Evolutionary conservation across 1,284 basidiomycete species (phyloP).

Genomic region (Moesziomyces sp.): DNA sequence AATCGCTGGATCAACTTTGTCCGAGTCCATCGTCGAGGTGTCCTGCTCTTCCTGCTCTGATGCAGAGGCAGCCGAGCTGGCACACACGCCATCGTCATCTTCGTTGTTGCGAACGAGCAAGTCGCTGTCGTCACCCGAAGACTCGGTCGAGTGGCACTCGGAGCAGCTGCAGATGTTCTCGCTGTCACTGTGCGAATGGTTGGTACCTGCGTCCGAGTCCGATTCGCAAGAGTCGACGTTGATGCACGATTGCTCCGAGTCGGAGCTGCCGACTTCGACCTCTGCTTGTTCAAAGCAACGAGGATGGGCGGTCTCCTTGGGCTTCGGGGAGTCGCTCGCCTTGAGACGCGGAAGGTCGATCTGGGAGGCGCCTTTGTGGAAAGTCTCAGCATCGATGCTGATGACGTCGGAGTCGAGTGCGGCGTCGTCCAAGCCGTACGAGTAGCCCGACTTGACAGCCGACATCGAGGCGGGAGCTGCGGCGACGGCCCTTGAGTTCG

Average conservation of each 20-base stretch:
- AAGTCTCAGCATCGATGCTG: constrained; percentile 15
- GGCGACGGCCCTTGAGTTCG: neutral
- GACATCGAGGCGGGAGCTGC: neutral
- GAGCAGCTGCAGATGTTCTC: too few relatives aligned
- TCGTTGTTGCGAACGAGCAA: neutral
- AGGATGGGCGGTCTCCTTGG: neutral
- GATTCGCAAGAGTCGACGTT: constrained; percentile 3
- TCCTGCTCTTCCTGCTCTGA: neutral
- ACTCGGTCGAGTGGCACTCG: too few relatives aligned
- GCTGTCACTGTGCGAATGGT: neutral
- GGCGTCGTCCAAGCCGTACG: constrained; percentile 18
- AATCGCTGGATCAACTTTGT: neutral
- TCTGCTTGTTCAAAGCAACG: constrained; percentile 4
- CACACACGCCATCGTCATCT: too few relatives aligned
- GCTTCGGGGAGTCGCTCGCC: neutral
- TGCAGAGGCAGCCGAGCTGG: neutral
- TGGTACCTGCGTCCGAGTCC: too few relatives aligned
- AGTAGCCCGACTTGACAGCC: neutral
- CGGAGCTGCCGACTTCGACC: neutral
- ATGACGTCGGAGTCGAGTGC: constrained; percentile 23
- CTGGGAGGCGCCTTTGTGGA: neutral
- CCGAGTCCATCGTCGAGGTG: neutral
- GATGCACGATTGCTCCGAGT: constrained; percentile 1
- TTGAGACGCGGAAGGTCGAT: neutral
- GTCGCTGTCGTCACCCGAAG: neutral